Evolutionary conservation across 2,329 filamentous ascomycete species (phyloP).

Genomic region (Myrmaecium sp.): DNA sequence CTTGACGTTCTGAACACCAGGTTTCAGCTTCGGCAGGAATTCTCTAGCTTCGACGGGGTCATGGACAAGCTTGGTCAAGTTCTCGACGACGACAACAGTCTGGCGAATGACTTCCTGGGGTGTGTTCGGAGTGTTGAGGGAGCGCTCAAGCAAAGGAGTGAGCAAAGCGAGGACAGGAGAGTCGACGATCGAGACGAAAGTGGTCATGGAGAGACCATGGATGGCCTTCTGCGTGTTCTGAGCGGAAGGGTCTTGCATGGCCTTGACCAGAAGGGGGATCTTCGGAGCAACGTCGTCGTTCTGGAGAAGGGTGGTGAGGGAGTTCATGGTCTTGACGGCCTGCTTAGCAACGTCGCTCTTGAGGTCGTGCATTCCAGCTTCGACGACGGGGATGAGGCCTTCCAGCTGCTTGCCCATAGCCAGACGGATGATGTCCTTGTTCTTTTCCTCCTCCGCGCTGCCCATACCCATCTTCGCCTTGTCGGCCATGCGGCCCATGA

Average conservation of each 20-base stretch:
- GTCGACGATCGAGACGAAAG: constrained; percentile 93
- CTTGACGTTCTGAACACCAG: constrained; percentile 78
- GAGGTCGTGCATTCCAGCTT: constrained; percentile 89
- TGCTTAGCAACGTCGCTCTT: constrained; percentile 75
- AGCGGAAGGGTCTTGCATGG: constrained; percentile 84
- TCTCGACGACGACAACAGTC: constrained; percentile 92
- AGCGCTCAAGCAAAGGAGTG: constrained; percentile 85
- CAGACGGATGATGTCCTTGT: constrained; percentile 81
- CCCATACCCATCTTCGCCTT: constrained; percentile 79
- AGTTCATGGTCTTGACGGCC: constrained; percentile 80
- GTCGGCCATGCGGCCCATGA: constrained; percentile 86
- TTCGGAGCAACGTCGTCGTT: constrained; percentile 93
- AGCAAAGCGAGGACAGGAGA: constrained; percentile 88
- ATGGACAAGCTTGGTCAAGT: constrained; percentile 94
- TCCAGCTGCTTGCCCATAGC: constrained; percentile 81
- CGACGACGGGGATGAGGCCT: constrained; percentile 75
- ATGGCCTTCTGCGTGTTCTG: constrained; percentile 89
- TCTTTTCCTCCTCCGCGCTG: constrained; percentile 65
- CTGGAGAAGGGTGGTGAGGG: constrained; percentile 72
- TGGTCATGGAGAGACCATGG: constrained; percentile 89
- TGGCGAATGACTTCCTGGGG: constrained; percentile 88
- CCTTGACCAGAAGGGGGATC: constrained; percentile 81
- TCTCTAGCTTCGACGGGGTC: constrained; percentile 86
- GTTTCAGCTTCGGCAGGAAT: constrained; percentile 86
- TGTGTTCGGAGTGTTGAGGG: constrained; percentile 79